phyloP scores from a whole-genome alignment of 2,329 filamentous ascomycete species.

The Diaporthe eres region DNA sequence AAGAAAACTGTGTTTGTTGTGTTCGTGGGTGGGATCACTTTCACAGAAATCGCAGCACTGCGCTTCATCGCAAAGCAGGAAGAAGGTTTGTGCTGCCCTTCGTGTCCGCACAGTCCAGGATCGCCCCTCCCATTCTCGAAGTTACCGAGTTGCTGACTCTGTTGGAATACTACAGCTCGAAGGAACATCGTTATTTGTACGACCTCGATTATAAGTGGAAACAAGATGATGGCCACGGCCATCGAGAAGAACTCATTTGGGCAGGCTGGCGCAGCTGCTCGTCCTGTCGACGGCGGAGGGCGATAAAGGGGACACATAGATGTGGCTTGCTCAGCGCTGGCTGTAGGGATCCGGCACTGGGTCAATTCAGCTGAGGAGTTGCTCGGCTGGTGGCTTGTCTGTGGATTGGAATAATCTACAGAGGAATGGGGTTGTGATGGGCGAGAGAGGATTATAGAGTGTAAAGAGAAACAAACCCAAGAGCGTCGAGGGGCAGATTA shows the following conservation, averaged over 20 bases:
- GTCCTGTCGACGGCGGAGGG: conserved; percentile 33
- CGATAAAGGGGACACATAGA: background rate
- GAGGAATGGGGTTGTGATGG: conserved; percentile 6
- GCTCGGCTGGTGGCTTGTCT: conserved; percentile 11
- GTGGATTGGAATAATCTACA: conserved; percentile 14
- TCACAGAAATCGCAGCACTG: conserved; percentile 94
- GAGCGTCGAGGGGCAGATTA: background rate
- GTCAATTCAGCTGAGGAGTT: background rate
- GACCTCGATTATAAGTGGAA: conserved; percentile 91
- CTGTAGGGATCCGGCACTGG: background rate
- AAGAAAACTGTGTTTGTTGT: conserved; percentile 96
- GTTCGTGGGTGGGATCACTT: conserved; percentile 96
- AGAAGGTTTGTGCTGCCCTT: conserved; percentile 66
- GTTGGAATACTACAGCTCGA: conserved; percentile 63
- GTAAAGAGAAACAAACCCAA: background rate
- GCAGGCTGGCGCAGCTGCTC: conserved; percentile 53
- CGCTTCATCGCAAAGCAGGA: conserved; percentile 90
- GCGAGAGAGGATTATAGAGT: background rate
- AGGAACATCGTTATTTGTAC: conserved; percentile 93
- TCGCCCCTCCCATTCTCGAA: background rate
- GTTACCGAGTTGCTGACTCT: conserved; percentile 27
- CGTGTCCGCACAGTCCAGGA: background rate
- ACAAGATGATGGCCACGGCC: conserved; percentile 88
- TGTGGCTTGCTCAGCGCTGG: background rate
- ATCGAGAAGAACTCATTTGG: conserved; percentile 79